Percentiles rank a stretch among this genome's conserved stretches.
Conservation (phyloP, 257 asterid species). For the Penstemon eatonii region DNA sequence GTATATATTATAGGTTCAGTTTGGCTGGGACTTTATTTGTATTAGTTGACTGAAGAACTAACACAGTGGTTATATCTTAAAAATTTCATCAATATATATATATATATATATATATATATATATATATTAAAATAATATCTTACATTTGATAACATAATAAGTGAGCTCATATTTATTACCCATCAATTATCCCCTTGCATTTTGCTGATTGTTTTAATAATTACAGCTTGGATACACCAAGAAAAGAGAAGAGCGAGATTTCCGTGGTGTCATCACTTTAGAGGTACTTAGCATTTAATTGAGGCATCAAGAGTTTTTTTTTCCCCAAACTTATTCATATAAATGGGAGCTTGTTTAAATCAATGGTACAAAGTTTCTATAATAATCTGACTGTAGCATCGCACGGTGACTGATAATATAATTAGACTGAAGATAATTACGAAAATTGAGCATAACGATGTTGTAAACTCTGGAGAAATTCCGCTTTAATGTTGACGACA, state of each 20-base stretch:
- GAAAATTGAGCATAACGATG: too few relatives aligned
- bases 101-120: too few relatives aligned
- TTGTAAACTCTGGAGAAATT: too few relatives aligned
- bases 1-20: neutral
- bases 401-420: too few relatives aligned
- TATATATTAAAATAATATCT: neutral
- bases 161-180: neutral
- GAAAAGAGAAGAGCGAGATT: slow-evolving; percentile 73
- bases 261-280: slow-evolving; percentile 76
- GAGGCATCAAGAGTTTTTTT: neutral
- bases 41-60: neutral
- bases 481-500: too few relatives aligned
- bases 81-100: too few relatives aligned
- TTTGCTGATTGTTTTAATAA: slow-evolving; percentile 10
- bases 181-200: neutral
- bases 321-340: neutral
- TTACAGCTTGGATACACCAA: slow-evolving; percentile 83
- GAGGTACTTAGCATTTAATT: slow-evolving; percentile 43
- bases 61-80: neutral
- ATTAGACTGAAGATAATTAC: too few relatives aligned
- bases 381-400: too few relatives aligned
- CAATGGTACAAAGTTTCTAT: too few relatives aligned
- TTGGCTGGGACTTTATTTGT: neutral
- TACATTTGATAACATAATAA: neutral
- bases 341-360: neutral